Base-by-base conservation (phyloP, 1,139 yeast species). In the Ogataea hybrid region DNA sequence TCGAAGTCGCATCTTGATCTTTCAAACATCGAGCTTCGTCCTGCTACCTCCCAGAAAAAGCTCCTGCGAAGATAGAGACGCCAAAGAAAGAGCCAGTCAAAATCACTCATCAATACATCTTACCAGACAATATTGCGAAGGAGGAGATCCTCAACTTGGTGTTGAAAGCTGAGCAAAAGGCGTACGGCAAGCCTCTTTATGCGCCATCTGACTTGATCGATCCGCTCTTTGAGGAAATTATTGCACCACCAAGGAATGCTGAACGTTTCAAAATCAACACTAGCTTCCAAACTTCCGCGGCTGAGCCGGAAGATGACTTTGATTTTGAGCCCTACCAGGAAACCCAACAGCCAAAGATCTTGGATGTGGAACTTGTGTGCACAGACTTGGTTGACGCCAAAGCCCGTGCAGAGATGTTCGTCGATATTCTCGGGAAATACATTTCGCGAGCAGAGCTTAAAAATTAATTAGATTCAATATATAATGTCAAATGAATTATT, bases 1-100 rank as follows among this genome's bases (percentile, higher is more conserved):
- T 67, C 73, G 39, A 75, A 76, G 50, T 74, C 79, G 51, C 85
- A 81, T 55, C 70, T 90, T 51, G 97, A 92, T 61, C 71, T 92
- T 45, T 76, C 88, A 32, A 79, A 84, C 62, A 80, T 90, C 51
- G 75, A 77, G 46, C 53, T 79, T 44, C 67, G 65, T 50, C 57
- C 54, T 41, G 73, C 77, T 10, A 65, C 67, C 33, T 69, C 79
- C 8, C 46, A 15, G 41, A 37, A 14, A 12, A 33, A 14, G 37
- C 50, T 25, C 34, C 42, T 12, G 39, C 47, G 22, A 48, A 46
- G 14, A 37, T 46, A 10, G 53, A 48, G 31, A 47, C 54, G 31
- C 57, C 64, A 17, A 42, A 43, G 42, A 49, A 49, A 30, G 62
- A 60, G 41, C 67, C 69, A 40, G 45, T 48, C 36, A 52, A 53